phyloP scores from a whole-genome alignment of 805 yeast genomes.

The Wickerhamiella australiensis region DNA sequence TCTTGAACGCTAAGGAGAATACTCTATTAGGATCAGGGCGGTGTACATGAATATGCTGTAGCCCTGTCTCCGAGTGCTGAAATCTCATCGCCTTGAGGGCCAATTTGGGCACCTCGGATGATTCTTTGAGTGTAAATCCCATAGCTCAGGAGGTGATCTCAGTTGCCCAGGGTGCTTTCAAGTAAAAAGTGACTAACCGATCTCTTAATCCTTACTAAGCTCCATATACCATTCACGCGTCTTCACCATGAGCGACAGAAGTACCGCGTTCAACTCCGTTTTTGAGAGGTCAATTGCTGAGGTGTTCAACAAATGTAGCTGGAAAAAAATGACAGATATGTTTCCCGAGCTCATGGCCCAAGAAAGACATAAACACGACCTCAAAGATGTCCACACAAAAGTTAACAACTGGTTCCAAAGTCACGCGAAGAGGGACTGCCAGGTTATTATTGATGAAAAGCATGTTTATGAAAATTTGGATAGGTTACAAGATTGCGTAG shows the following conservation, averaged over 20 bases:
- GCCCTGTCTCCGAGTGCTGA: slow-evolving; percentile 54
- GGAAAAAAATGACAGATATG: background rate
- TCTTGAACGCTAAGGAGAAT: slow-evolving; percentile 78
- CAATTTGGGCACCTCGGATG: slow-evolving; percentile 65
- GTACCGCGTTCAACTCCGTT: background rate
- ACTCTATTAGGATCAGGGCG: slow-evolving; percentile 76
- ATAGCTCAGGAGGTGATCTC: background rate
- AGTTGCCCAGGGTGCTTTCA: background rate
- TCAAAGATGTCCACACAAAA: background rate
- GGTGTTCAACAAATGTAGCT: background rate
- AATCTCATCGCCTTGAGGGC: slow-evolving; percentile 67
- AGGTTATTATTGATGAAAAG: background rate
- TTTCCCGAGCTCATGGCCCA: background rate
- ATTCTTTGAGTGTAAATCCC: slow-evolving; percentile 51
- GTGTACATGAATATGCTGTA: slow-evolving; percentile 76
- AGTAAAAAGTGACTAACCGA: background rate
- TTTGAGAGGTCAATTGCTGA: background rate
- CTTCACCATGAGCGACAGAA: background rate
- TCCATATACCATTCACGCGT: background rate
- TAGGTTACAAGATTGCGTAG: background rate
- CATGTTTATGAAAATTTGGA: background rate
- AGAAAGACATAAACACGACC: background rate
- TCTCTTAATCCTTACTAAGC: background rate
- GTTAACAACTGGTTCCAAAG: background rate
- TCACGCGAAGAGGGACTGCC: background rate